phyloP scores from a whole-genome alignment of 176 grass and related monocot species.

The Zoysia japonica region DNA sequence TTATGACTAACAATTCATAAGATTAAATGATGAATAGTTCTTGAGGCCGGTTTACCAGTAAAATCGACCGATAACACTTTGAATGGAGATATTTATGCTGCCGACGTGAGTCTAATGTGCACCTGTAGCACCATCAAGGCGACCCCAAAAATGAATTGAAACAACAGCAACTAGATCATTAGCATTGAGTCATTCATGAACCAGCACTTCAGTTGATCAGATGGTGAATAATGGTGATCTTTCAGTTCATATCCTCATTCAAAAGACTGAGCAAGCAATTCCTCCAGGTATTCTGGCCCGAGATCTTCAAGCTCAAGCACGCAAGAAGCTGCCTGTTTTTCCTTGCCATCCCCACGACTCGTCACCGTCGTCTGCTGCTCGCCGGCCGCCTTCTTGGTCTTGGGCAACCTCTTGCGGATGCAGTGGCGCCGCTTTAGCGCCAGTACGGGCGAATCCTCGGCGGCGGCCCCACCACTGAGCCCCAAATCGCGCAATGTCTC shows the following conservation, averaged over 20 bases:
- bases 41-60: too few species aligned
- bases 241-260: background rate
- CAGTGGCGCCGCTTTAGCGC: slow-evolving; percentile 59
- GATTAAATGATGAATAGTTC: background rate
- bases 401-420: slow-evolving; percentile 38
- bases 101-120: background rate
- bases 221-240: background rate
- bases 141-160: background rate
- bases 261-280: slow-evolving; percentile 28
- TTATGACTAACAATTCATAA: background rate
- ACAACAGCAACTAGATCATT: background rate
- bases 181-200: background rate
- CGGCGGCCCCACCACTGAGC: background rate
- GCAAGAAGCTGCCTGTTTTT: background rate
- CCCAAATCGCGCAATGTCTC: slow-evolving; percentile 45
- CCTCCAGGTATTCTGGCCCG: slow-evolving; percentile 53
- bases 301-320: slow-evolving; percentile 62
- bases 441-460: slow-evolving; percentile 37
- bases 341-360: background rate
- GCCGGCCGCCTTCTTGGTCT: slow-evolving; percentile 26
- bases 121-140: background rate
- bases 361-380: background rate
- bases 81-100: background rate
- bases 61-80: background rate
- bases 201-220: background rate